These are phyloP conservation scores for Cryphonectria naterciae DNA, from an alignment of 2,329 filamentous ascomycete species.

Conservation along the genomic window DNA sequence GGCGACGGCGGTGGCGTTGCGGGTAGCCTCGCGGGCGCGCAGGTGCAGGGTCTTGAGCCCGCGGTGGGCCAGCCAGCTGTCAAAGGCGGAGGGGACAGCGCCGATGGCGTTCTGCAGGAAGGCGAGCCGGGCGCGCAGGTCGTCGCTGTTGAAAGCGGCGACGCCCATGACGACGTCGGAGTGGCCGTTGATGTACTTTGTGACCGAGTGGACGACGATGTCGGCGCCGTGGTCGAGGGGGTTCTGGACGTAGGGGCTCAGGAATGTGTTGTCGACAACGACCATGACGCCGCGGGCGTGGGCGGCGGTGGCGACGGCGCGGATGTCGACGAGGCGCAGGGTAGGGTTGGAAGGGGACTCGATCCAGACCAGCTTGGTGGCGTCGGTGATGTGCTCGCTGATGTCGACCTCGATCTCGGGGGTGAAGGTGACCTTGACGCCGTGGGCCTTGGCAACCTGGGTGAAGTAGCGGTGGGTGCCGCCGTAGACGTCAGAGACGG, in stretches of 20 bases:
- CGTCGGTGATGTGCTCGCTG: slow-evolving; percentile 77
- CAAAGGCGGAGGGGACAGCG: slow-evolving; percentile 90
- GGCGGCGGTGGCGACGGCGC: slow-evolving; percentile 78
- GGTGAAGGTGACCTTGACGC: slow-evolving; percentile 92
- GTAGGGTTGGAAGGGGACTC: slow-evolving; percentile 95
- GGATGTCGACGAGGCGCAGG: slow-evolving; percentile 88
- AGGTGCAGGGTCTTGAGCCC: slow-evolving; percentile 97
- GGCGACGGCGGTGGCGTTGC: slow-evolving; percentile 80
- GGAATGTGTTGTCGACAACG: slow-evolving; percentile 99
- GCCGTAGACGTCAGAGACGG: slow-evolving; percentile 96
- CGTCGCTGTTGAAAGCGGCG: slow-evolving; percentile 88
- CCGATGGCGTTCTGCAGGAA: slow-evolving; percentile 99
- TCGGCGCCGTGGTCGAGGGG: slow-evolving; percentile 94
- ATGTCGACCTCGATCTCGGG: slow-evolving; percentile 91
- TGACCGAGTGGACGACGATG: slow-evolving; percentile 95
- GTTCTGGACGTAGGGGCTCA: slow-evolving; percentile 96
- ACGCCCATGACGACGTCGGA: slow-evolving; percentile 97
- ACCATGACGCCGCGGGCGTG: slow-evolving; percentile 89
- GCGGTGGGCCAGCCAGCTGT: slow-evolving; percentile 97
- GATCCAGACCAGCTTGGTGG: slow-evolving; percentile 97
- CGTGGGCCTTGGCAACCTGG: slow-evolving; percentile 92
- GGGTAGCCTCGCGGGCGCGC: slow-evolving; percentile 80
- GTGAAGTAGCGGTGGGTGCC: slow-evolving; percentile 99
- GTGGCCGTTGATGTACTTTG: slow-evolving; percentile 99
- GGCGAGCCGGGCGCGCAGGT: slow-evolving; percentile 73